These are phyloP conservation scores for Haplographium delicatum DNA, from an alignment of 495 filamentous ascomycete species.

Conservation along the genomic window DNA sequence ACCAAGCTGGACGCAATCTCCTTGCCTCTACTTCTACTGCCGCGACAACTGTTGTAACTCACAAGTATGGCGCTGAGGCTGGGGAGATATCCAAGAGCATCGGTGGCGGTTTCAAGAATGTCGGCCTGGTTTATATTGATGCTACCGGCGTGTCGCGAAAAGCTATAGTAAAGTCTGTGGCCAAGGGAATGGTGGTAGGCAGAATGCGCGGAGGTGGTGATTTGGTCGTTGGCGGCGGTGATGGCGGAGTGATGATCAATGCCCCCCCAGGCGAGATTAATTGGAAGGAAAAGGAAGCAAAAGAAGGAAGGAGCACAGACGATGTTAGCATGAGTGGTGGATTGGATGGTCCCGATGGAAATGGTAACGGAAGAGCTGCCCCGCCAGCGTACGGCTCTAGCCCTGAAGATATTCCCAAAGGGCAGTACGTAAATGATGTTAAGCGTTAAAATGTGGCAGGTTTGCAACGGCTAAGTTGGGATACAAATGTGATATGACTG, in stretches of 20 bases:
- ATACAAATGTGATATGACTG: not conserved
- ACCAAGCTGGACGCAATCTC: slow-evolving; percentile 72
- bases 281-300: slow-evolving; percentile 24
- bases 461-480: not conserved
- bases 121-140: slow-evolving; percentile 96
- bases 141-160: slow-evolving; percentile 83
- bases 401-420: slow-evolving; percentile 29
- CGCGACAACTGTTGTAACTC: slow-evolving; percentile 73
- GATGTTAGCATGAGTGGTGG: slow-evolving; percentile 24
- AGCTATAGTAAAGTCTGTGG: slow-evolving; percentile 86
- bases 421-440: slow-evolving; percentile 8
- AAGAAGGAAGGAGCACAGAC: slow-evolving; percentile 17
- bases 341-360: slow-evolving; percentile 23
- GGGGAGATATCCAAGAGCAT: slow-evolving; percentile 65
- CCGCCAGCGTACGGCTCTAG: slow-evolving; percentile 28
- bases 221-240: slow-evolving; percentile 76
- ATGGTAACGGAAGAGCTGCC: slow-evolving; percentile 33
- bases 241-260: slow-evolving; percentile 48
- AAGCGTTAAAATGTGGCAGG: too few relatives aligned
- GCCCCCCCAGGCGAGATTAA: not conserved
- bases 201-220: slow-evolving; percentile 78
- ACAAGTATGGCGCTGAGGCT: slow-evolving; percentile 82
- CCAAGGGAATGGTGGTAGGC: slow-evolving; percentile 98
- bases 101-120: slow-evolving; percentile 86
- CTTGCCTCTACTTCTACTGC: slow-evolving; percentile 67